These are phyloP conservation scores for Monilinia polystroma DNA, from an alignment of 2,329 filamentous ascomycete genomes.

Conservation along the genomic window DNA sequence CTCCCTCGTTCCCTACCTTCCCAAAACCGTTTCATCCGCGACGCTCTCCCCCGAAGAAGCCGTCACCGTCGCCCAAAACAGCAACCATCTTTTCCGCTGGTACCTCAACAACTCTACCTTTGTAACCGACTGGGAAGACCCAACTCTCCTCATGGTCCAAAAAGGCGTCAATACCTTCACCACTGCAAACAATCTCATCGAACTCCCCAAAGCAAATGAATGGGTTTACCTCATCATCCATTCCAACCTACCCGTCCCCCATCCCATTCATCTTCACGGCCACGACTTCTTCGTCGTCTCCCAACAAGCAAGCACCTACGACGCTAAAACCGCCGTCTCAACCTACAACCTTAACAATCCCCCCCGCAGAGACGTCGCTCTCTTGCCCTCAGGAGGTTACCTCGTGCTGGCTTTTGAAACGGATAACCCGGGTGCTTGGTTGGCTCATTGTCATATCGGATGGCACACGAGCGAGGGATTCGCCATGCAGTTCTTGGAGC, in stretches of 20 bases:
- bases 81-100: constrained; percentile 47
- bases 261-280: constrained; percentile 49
- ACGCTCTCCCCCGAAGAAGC: constrained; percentile 25
- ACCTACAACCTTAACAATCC: constrained; percentile 44
- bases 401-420: constrained; percentile 29
- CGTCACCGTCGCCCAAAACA: constrained; percentile 32
- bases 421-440: constrained; percentile 32
- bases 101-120: constrained; percentile 49
- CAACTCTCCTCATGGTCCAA: constrained; percentile 44
- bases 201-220: constrained; percentile 34
- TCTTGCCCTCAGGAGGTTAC: constrained; percentile 40
- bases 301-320: constrained; percentile 45
- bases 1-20: constrained; percentile 35
- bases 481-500: constrained; percentile 48
- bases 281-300: constrained; percentile 48
- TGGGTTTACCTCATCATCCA: constrained; percentile 40
- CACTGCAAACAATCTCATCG: constrained; percentile 31
- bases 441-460: constrained; percentile 36
- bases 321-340: constrained; percentile 33
- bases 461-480: constrained; percentile 55
- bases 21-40: constrained; percentile 25
- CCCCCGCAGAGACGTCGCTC: constrained; percentile 51
- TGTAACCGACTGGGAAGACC: constrained; percentile 48
- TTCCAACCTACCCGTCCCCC: constrained; percentile 30
- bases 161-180: constrained; percentile 34